Percentiles rank a stretch among this genome's conserved stretches.
phyloP scores from a whole-genome alignment of 345 rosid genomes.

The Barbarea vulgaris region DNA sequence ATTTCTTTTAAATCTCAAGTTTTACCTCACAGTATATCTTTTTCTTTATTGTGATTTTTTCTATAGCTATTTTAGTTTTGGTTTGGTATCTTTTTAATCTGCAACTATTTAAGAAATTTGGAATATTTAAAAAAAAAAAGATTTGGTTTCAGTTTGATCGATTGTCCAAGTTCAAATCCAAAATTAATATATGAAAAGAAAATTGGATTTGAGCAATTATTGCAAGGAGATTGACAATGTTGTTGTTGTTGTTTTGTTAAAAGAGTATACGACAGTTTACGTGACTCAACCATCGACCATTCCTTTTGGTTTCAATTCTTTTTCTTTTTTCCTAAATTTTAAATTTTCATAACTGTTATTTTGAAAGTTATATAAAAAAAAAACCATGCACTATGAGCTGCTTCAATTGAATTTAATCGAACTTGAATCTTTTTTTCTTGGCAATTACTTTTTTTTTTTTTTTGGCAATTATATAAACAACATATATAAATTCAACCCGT shows the following conservation, averaged over 20 bases:
- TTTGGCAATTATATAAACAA: background rate
- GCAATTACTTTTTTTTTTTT: background rate
- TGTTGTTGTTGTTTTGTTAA: slow-evolving; percentile 37
- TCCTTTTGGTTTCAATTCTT: slow-evolving; percentile 17
- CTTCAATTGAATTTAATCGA: background rate
- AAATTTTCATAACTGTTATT: background rate
- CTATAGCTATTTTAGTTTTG: background rate
- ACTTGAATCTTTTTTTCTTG: background rate
- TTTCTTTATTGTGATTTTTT: background rate
- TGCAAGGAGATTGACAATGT: slow-evolving; percentile 25
- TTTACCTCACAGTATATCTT: background rate
- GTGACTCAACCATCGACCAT: slow-evolving; percentile 38
- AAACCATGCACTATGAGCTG: slow-evolving; percentile 20
- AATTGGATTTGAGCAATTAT: slow-evolving; percentile 6
- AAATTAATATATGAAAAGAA: background rate
- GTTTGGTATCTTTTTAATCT: background rate
- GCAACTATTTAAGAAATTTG: background rate
- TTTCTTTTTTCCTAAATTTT: background rate
- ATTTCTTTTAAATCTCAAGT: background rate
- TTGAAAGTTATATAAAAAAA: background rate
- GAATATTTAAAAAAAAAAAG: no score
- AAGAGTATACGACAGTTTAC: slow-evolving; percentile 29
- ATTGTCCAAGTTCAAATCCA: background rate
- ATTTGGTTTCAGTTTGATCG: background rate
- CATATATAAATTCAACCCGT: background rate